Evolutionary conservation across 805 yeast species (phyloP).

Genomic region (Yarrowia hollandica): DNA sequence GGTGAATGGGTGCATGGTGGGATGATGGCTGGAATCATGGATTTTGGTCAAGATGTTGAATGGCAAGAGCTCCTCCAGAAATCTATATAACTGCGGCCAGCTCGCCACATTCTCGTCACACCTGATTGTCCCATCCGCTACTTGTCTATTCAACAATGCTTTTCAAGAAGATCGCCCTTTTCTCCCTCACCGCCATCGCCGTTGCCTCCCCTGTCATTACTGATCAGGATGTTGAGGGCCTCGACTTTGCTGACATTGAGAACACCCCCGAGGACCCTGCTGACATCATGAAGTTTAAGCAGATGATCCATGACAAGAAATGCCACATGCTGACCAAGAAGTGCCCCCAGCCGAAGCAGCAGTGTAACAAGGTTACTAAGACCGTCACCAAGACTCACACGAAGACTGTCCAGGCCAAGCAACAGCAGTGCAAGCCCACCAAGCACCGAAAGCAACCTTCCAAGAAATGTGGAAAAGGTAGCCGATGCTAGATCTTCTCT

Average conservation of each 20-base stretch:
- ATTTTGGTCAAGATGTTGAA: too few species aligned
- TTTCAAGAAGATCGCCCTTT: constrained; percentile 20
- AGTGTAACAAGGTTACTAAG: constrained; percentile 20
- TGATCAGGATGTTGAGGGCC: constrained; percentile 15
- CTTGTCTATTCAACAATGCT: neutral
- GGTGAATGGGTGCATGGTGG: too few species aligned
- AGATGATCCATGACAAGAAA: constrained; percentile 26
- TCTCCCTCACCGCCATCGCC: constrained; percentile 12
- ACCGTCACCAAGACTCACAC: constrained; percentile 19
- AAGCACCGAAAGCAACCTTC: neutral
- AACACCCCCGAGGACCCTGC: constrained; percentile 8
- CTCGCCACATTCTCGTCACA: neutral
- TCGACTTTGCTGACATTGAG: constrained; percentile 21
- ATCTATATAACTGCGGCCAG: neutral
- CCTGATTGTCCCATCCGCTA: neutral
- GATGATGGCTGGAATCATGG: too few species aligned
- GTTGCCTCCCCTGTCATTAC: constrained; percentile 20
- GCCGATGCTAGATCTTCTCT: constrained; percentile 15
- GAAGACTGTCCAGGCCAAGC: constrained; percentile 21
- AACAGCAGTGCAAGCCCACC: constrained; percentile 27
- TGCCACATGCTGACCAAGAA: constrained; percentile 9
- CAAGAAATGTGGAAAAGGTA: neutral
- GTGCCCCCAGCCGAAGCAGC: constrained; percentile 25
- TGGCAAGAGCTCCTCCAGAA: too few species aligned
- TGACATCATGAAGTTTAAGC: constrained; percentile 23